Evolutionary conservation across 75 land plant species (phyloP).

Genomic region (Adiantum capillusveneris): DNA sequence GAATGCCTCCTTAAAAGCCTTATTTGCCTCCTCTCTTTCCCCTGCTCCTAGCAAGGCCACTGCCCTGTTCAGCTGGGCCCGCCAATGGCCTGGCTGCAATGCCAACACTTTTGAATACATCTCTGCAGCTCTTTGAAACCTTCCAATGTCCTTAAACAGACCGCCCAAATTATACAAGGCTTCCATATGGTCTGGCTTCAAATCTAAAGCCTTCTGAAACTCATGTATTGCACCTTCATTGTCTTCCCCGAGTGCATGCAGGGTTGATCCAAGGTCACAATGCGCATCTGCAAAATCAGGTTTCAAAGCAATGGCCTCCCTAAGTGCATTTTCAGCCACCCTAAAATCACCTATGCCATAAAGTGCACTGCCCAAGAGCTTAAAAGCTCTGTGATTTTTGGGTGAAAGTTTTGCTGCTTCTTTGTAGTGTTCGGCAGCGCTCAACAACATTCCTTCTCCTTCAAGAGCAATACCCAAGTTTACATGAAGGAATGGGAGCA

Average conservation of each 20-base stretch:
- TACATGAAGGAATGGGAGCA: slow-evolving; percentile 90
- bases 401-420: slow-evolving; percentile 93
- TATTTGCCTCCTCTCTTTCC: slow-evolving; percentile 81
- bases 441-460: slow-evolving; percentile 73
- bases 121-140: slow-evolving; percentile 88
- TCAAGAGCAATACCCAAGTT: slow-evolving; percentile 91
- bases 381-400: slow-evolving; percentile 80
- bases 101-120: slow-evolving; percentile 85
- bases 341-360: slow-evolving; percentile 91
- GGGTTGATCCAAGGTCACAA: slow-evolving; percentile 88
- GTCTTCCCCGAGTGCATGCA: slow-evolving; percentile 89
- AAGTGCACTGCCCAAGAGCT: slow-evolving; percentile 87
- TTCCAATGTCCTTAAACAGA: slow-evolving; percentile 72
- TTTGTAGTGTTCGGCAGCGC: slow-evolving; percentile 93
- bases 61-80: slow-evolving; percentile 94
- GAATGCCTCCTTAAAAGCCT: slow-evolving; percentile 89
- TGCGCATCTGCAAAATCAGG: slow-evolving; percentile 94
- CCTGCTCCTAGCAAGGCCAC: slow-evolving; percentile 84
- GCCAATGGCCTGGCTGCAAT: slow-evolving; percentile 77
- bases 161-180: slow-evolving; percentile 93
- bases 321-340: slow-evolving; percentile 89
- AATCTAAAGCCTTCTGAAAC: slow-evolving; percentile 94
- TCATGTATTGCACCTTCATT: slow-evolving; percentile 72
- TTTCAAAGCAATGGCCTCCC: slow-evolving; percentile 70
- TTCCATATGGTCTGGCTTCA: slow-evolving; percentile 90